Percentiles rank a stretch among this genome's conserved stretches.
Conservation (phyloP, 192 early-diverging fungal species). For the Funneliformis geosporum region DNA sequence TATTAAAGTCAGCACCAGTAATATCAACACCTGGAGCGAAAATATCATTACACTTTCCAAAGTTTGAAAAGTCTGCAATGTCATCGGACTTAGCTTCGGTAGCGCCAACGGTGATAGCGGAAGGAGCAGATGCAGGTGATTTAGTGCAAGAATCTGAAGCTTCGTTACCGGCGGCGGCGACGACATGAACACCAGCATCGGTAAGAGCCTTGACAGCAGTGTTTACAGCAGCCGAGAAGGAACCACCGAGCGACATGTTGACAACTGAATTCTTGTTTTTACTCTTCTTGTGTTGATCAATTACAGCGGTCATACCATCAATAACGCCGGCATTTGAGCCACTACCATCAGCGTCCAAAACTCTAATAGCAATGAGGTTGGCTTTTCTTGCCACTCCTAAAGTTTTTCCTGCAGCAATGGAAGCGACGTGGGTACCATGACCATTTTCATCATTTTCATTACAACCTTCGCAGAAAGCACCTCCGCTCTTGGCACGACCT, state of each 20-base stretch:
- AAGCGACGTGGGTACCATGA: slow-evolving; percentile 55
- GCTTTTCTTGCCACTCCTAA: slow-evolving; percentile 64
- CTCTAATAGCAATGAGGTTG: slow-evolving; percentile 60
- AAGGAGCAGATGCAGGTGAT: slow-evolving; percentile 50
- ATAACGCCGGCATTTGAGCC: slow-evolving; percentile 52
- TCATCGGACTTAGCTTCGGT: slow-evolving; percentile 72
- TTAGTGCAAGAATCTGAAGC: slow-evolving; percentile 63
- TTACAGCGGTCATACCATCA: slow-evolving; percentile 68
- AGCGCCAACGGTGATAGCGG: slow-evolving; percentile 80
- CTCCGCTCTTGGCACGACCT: slow-evolving; percentile 85
- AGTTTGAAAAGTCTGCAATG: slow-evolving; percentile 79
- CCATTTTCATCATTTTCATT: slow-evolving; percentile 37
- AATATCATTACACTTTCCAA: slow-evolving; percentile 91
- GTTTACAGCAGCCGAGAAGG: slow-evolving; percentile 49
- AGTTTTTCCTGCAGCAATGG: slow-evolving; percentile 45
- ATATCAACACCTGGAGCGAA: slow-evolving; percentile 84
- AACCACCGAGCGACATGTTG: slow-evolving; percentile 53
- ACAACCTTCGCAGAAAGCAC: slow-evolving; percentile 71
- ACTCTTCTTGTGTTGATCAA: not conserved
- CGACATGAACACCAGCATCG: slow-evolving; percentile 64
- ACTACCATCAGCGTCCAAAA: slow-evolving; percentile 50
- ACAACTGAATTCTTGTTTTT: slow-evolving; percentile 13
- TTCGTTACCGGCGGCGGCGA: slow-evolving; percentile 77
- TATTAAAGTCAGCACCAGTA: slow-evolving; percentile 55
- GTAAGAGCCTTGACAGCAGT: slow-evolving; percentile 53